phyloP scores from a whole-genome alignment of 2,329 filamentous ascomycete species.

The Hawksworthiomyces lignivorus region DNA sequence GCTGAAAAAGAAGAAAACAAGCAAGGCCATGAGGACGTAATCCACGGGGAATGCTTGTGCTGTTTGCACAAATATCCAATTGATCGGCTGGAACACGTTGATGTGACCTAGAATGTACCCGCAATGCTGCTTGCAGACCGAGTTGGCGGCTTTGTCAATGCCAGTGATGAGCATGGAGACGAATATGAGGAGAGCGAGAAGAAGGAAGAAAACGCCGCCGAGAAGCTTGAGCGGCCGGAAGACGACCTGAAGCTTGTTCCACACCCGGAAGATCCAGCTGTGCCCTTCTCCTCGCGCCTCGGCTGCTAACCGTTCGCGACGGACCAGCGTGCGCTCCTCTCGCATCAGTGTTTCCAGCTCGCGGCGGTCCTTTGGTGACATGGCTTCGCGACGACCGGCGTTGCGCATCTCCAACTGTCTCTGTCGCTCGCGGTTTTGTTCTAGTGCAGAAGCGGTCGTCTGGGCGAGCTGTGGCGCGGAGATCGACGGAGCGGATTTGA shows the following conservation, averaged over 20 bases:
- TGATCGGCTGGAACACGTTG: constrained; percentile 91
- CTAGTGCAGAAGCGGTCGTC: constrained; percentile 70
- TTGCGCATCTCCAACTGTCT: constrained; percentile 84
- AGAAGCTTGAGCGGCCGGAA: constrained; percentile 85
- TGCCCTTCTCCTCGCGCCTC: constrained; percentile 74
- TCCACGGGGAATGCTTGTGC: constrained; percentile 84
- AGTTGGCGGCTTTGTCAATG: constrained; percentile 95
- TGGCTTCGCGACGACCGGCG: constrained; percentile 62
- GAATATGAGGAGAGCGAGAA: constrained; percentile 70
- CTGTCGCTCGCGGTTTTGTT: constrained; percentile 84
- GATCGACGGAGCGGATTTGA: constrained; percentile 83
- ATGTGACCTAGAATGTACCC: constrained; percentile 84
- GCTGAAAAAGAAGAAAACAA: constrained; percentile 82
- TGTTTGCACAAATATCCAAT: constrained; percentile 77
- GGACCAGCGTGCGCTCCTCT: constrained; percentile 86
- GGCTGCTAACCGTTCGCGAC: constrained; percentile 78
- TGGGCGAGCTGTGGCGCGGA: constrained; percentile 73
- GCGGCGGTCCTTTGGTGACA: constrained; percentile 78
- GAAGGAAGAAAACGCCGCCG: constrained; percentile 69
- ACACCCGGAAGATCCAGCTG: constrained; percentile 63
- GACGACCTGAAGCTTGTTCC: constrained; percentile 73
- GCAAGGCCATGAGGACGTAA: constrained; percentile 78
- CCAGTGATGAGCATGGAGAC: constrained; percentile 90
- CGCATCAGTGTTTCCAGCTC: constrained; percentile 81
- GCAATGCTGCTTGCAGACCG: constrained; percentile 80